A percentile compares a stretch with the other conserved stretches of the same genome.
These are phyloP conservation scores for Ceratonia siliqua DNA, from an alignment of 306 rosid species.

Conservation along the genomic window DNA sequence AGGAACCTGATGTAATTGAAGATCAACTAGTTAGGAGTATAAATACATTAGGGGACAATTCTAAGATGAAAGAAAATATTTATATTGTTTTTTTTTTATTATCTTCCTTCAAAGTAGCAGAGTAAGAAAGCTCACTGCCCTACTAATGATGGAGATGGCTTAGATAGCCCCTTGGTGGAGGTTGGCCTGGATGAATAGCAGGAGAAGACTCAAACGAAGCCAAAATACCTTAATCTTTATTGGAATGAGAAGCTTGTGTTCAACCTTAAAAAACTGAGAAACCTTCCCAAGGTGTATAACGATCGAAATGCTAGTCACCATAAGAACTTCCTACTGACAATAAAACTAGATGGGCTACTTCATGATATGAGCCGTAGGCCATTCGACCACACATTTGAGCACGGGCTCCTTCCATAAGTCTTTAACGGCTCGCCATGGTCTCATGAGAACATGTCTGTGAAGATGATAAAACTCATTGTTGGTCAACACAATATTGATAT, in stretches of 20 bases:
- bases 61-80: too few relatives aligned
- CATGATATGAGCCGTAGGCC: too few relatives aligned
- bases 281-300: slow-evolving; percentile 57
- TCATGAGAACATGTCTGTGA: slow-evolving; percentile 54
- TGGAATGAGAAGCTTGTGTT: slow-evolving; percentile 80
- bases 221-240: slow-evolving; percentile 64
- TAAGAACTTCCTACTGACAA: slow-evolving; percentile 66
- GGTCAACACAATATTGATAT: slow-evolving; percentile 47
- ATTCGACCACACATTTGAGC: too few relatives aligned
- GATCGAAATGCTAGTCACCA: slow-evolving; percentile 45
- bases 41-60: too few relatives aligned
- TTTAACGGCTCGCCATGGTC: too few relatives aligned
- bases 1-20: too few relatives aligned
- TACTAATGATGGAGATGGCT: slow-evolving; percentile 83
- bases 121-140: too few relatives aligned
- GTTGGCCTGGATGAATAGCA: slow-evolving; percentile 57
- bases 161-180: slow-evolving; percentile 75
- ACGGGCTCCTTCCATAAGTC: too few relatives aligned
- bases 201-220: slow-evolving; percentile 63
- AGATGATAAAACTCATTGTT: slow-evolving; percentile 48
- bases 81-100: too few relatives aligned
- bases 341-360: too few relatives aligned
- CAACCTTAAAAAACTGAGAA: slow-evolving; percentile 44
- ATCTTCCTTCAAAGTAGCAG: too few relatives aligned
- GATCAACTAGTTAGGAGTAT: too few relatives aligned